Evolutionary conservation across 352 stramenopile genomes (phyloP).

Genomic region (Globisporangium alternatum): DNA sequence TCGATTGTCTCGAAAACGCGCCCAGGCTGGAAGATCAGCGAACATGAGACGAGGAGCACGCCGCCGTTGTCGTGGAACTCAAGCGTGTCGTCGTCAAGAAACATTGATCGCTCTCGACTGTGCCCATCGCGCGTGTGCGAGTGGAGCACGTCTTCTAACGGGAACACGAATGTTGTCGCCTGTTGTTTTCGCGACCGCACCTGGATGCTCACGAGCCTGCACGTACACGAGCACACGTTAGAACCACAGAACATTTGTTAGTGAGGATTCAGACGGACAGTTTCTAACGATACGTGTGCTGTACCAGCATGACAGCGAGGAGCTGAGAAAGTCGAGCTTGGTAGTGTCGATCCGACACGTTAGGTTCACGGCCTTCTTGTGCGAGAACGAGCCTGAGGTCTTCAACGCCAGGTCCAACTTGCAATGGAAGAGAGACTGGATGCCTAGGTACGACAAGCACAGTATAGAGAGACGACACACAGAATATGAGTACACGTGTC

Average conservation of each 20-base stretch:
- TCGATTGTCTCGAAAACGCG: background rate
- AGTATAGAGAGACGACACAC: background rate
- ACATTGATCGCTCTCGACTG: conserved; percentile 21
- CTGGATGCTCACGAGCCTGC: conserved; percentile 33
- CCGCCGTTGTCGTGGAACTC: conserved; percentile 22
- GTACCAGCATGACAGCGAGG: conserved; percentile 18
- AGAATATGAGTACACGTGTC: background rate
- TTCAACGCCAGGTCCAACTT: conserved; percentile 9
- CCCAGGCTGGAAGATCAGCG: conserved; percentile 37
- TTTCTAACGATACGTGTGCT: background rate
- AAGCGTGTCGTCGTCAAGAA: conserved; percentile 30
- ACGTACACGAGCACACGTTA: background rate
- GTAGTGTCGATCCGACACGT: conserved; percentile 14
- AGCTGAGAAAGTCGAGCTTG: conserved; percentile 10
- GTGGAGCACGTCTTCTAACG: conserved; percentile 19
- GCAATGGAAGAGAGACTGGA: conserved; percentile 14
- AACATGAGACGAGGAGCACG: conserved; percentile 31
- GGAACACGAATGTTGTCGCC: conserved; percentile 36
- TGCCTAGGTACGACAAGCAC: conserved; percentile 5
- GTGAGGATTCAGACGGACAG: background rate
- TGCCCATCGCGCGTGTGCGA: background rate
- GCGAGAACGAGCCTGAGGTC: conserved; percentile 1
- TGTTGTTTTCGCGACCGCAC: conserved; percentile 28
- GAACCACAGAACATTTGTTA: background rate
- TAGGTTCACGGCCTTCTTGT: conserved; percentile 12